Evolutionary conservation across 1,139 yeast species (phyloP).

Genomic region (Insectozyma bohioensis): DNA sequence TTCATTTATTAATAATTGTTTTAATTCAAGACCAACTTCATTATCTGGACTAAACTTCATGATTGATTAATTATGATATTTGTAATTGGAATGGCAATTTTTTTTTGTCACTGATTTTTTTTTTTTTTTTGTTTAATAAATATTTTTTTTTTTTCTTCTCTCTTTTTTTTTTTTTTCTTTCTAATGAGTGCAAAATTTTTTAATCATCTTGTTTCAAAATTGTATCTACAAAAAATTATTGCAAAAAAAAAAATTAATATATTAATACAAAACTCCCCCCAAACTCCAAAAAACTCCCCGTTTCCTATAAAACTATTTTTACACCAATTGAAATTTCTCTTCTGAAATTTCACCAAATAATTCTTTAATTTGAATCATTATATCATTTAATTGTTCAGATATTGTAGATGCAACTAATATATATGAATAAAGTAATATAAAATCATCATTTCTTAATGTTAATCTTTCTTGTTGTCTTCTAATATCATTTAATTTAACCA

Average conservation of each 20-base stretch:
- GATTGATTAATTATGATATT: constrained; percentile 2
- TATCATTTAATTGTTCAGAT: constrained; percentile 60
- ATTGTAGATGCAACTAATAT: constrained; percentile 69
- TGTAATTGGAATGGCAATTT: constrained; percentile 1
- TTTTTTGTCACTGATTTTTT: constrained; percentile 1
- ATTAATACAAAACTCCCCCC: too few species aligned
- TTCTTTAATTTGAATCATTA: constrained; percentile 53
- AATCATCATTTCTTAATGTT: constrained; percentile 58
- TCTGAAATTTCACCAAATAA: constrained; percentile 65
- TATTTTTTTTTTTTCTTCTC: too few species aligned
- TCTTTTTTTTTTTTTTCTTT: too few species aligned
- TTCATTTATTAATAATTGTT: constrained; percentile 36
- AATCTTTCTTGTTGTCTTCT: constrained; percentile 30
- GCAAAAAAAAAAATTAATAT: too few species aligned
- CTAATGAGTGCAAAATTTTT: too few species aligned
- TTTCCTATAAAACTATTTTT: not conserved
- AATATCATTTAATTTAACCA: constrained; percentile 59
- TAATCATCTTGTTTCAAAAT: too few species aligned
- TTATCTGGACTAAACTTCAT: constrained; percentile 43
- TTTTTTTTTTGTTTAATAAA: too few species aligned
- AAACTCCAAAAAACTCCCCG: too few species aligned
- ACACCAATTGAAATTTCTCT: constrained; percentile 45
- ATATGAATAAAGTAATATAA: constrained; percentile 73
- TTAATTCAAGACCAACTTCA: constrained; percentile 39
- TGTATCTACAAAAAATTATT: too few species aligned